These are phyloP conservation scores for Diutina siamensis DNA, from an alignment of 1,139 yeast species.

Conservation along the genomic window DNA sequence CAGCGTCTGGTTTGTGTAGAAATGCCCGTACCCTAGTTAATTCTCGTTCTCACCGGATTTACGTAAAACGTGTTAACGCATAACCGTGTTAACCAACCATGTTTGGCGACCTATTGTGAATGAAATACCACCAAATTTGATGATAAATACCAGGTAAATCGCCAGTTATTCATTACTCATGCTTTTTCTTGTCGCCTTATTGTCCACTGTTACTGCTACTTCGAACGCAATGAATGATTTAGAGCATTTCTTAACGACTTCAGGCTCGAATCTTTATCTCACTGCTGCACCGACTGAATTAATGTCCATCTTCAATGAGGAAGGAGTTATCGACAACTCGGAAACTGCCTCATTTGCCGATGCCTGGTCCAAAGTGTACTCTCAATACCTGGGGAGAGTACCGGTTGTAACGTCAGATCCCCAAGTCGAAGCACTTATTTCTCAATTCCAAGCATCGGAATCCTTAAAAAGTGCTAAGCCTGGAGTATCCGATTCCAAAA, in stretches of 20 bases:
- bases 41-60: too few species aligned
- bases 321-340: background rate
- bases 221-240: background rate
- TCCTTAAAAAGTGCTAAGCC: background rate
- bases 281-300: background rate
- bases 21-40: too few species aligned
- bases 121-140: too few species aligned
- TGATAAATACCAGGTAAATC: too few species aligned
- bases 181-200: too few species aligned
- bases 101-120: too few species aligned
- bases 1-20: too few species aligned
- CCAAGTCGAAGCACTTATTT: background rate
- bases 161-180: too few species aligned
- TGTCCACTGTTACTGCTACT: too few species aligned
- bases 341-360: background rate
- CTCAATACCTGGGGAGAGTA: background rate
- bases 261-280: background rate
- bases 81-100: too few species aligned
- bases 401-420: background rate
- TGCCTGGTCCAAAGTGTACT: background rate
- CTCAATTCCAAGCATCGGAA: background rate
- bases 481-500: background rate
- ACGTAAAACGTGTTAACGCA: too few species aligned
- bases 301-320: background rate
- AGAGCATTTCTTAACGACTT: background rate